phyloP scores from a whole-genome alignment of 2,329 filamentous ascomycete genomes.

The Trichophyton schoenleinii region DNA sequence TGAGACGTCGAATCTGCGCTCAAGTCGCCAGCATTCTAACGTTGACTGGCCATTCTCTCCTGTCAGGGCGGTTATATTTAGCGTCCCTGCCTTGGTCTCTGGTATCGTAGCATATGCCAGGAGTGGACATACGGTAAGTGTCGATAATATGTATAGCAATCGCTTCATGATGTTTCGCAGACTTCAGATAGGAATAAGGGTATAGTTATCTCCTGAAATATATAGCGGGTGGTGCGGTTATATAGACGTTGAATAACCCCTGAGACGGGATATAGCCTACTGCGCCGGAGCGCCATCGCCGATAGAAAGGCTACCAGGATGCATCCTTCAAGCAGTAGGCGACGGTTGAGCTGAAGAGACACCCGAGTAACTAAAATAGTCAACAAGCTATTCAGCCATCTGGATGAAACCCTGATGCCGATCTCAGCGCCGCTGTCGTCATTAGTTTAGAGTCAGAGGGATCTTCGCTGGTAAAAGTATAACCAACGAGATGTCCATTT shows the following conservation, averaged over 20 bases:
- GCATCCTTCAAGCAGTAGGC: background rate
- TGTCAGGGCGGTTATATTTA: background rate
- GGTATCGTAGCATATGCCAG: background rate
- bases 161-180: background rate
- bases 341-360: background rate
- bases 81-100: background rate
- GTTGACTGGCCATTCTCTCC: constrained; percentile 21
- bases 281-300: background rate
- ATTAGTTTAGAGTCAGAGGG: background rate
- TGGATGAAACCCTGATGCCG: background rate
- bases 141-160: background rate
- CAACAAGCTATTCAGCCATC: background rate
- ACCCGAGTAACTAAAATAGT: background rate
- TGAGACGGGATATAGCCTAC: background rate
- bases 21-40: constrained; percentile 38
- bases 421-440: background rate
- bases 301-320: background rate
- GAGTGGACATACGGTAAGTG: background rate
- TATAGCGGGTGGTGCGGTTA: background rate
- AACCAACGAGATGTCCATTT: no score
- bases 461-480: no score
- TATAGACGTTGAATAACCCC: background rate
- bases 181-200: background rate
- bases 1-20: constrained; percentile 24
- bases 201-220: background rate